Percentiles rank a stretch among this genome's conserved stretches.
Conservation (phyloP, 2,329 filamentous ascomycete species). For the Pseudocercospora crystallina region DNA sequence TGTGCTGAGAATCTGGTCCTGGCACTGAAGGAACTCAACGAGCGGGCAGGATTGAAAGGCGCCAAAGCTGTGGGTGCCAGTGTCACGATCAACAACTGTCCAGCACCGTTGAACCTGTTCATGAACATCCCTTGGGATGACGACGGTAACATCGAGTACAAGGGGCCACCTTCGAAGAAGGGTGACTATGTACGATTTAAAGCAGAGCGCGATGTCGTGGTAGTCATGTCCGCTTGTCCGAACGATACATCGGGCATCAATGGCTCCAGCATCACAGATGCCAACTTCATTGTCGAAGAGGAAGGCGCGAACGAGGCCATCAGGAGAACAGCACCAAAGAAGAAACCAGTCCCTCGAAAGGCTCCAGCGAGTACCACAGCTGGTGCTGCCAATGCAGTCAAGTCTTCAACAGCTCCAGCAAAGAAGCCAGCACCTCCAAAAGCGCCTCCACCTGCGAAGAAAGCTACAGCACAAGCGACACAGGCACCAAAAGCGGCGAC, state of each 20-base stretch:
- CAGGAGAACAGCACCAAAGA: constrained; percentile 25
- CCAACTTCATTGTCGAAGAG: constrained; percentile 43
- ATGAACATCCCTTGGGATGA: constrained; percentile 50
- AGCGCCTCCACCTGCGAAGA: constrained; percentile 6
- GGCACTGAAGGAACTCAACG: constrained; percentile 50
- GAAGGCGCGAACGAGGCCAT: constrained; percentile 20
- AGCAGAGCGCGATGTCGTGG: constrained; percentile 47
- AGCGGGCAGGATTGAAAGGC: constrained; percentile 47
- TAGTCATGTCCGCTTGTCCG: constrained; percentile 50
- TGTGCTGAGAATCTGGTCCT: constrained; percentile 52
- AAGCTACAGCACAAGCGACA: constrained; percentile 5
- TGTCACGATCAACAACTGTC: constrained; percentile 49
- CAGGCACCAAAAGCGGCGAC: constrained; percentile 9
- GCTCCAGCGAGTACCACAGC: constrained; percentile 10
- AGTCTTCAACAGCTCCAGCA: constrained; percentile 8
- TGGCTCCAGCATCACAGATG: constrained; percentile 42
- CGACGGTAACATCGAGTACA: constrained; percentile 43
- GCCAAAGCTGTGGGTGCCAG: constrained; percentile 48
- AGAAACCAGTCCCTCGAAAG: constrained; percentile 20
- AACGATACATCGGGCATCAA: constrained; percentile 48
- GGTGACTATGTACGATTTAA: constrained; percentile 47
- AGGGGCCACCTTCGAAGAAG: constrained; percentile 40
- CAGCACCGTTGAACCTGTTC: constrained; percentile 49
- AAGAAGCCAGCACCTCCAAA: constrained; percentile 14
- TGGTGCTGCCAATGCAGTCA: constrained; percentile 11